Base-by-base conservation (phyloP, 371 early-diverging fungal genomes). In the Circinella minor region DNA sequence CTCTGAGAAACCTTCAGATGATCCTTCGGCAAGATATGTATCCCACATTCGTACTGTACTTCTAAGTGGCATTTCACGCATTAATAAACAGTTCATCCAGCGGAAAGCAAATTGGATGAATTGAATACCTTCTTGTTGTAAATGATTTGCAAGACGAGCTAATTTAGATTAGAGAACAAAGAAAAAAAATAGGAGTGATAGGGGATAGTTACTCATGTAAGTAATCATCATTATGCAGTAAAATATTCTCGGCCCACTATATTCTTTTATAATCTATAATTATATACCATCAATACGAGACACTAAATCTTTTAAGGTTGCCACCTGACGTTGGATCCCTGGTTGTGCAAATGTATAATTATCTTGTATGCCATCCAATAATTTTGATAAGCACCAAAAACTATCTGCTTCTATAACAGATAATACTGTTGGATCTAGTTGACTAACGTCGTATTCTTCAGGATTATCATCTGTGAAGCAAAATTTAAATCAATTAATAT, bases 31-130 rank as follows among this genome's bases (percentile, higher is more conserved):
- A 69, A 96, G 76, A 72, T 99, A 98, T 8, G 98, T 96, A 73
- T 99, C 99, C 98, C 99, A 99, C 93, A 99, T 96, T 37, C 98
- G 93, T 43, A 98, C 92, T 13, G 91, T 96, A 68, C 88, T 88
- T 47, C 84, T 75, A 13, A 99, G 79, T 17, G 93, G 88, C 47
- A 99, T 80, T 80, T 99, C 99, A 51, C 99, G 89, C 94, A 98
- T 95, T 76, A 99, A 83, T 63, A 99, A 77, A 76, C 99, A 99
- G 78, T 98, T 99, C 93, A 99, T 97, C 99, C 99, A 99, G 51
- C 99, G 88, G 77, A 99, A 99, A 17, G 97, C 95, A 88, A 99
- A 98, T 77, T 99, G 98, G 61, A 99, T 95, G 76, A 98, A 97
- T 69, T 99, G 97, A 18, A 99, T 88, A 11, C 92, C 93, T 81